phyloP scores from a whole-genome alignment of 768 basidiomycete genomes.

The Strobilomyces confusus region DNA sequence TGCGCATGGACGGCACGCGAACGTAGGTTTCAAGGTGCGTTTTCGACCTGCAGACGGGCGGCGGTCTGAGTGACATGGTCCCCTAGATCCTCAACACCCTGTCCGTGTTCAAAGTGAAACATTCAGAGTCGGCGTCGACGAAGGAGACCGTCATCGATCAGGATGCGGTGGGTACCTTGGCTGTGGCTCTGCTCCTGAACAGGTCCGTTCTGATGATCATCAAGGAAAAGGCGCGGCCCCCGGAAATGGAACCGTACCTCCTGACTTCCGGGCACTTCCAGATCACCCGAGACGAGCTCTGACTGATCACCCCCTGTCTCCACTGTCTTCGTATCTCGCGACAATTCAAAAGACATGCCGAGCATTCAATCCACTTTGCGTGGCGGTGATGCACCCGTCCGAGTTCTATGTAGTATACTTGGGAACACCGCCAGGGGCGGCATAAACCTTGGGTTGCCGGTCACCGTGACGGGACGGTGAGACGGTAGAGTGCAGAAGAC shows the following conservation, averaged over 20 bases:
- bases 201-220: not conserved
- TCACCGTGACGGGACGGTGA: too few relatives aligned
- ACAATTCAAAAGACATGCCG: not conserved
- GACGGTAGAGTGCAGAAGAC: too few relatives aligned
- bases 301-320: not conserved
- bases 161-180: not conserved
- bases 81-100: conserved; percentile 4
- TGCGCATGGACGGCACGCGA: not conserved
- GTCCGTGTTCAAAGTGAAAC: conserved; percentile 6
- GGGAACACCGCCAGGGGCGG: too few relatives aligned
- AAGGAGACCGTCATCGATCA: not conserved
- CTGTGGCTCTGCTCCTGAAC: not conserved
- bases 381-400: not conserved
- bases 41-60: not conserved
- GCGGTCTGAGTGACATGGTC: not conserved
- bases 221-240: conserved; percentile 6
- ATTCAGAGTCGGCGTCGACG: not conserved
- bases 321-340: not conserved
- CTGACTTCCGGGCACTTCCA: conserved; percentile 13
- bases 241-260: not conserved
- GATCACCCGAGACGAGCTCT: not conserved
- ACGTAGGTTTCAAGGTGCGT: conserved; percentile 11
- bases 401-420: too few relatives aligned
- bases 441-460: too few relatives aligned
- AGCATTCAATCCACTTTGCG: not conserved